Base-by-base conservation (phyloP, 495 filamentous ascomycete genomes). In the Astrothelium subdiscretum region DNA sequence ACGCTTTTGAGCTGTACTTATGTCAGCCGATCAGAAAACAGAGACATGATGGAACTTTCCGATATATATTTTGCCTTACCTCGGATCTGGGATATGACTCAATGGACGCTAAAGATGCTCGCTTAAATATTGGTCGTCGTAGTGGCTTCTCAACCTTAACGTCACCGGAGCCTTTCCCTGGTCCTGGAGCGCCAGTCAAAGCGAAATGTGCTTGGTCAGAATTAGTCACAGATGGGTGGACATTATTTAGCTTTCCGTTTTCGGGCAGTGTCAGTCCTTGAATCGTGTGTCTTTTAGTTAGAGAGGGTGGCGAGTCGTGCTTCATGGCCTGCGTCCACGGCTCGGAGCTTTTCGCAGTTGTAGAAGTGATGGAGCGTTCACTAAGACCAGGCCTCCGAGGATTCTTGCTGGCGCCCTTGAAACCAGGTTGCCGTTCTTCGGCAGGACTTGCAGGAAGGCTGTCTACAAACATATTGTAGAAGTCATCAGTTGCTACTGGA, bases 31-130 rank as follows among this genome's bases (percentile, higher is more conserved):
- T 54, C 20, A 26, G 3, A 27, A 24, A 29, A 11, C 26, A 20
- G 48, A 29, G 24, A 15, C 3, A 12, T 38, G 35, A 15, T 38
- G 35, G 8, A 38, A 15, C 8, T 38, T 38, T 38, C 35, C 8
- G 8, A 15, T 4, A 27, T 27, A 29, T 8, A 26, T 64, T 64
- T n/a, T 59, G 61, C 26, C 65, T 31, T 38, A 70, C 54, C 26
- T 66, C 51, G 12, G 60, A 51, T 24, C 70, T 58, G 11, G 70
- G 62, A 35, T 62, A 67, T 10, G 48, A 38, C 24, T 65, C 70
- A 59, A 72, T 69, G n/a, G 63, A 68, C 11, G 67, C 63, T 13
- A 69, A 20, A 6, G 67, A 71, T 24, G 70, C 69, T 18, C 67
- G 67, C 40, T 67, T 67, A 1, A 67, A 13, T 10, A 61, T 64